A percentile compares a stretch with the other conserved stretches of the same genome.
Evolutionary conservation across 2,329 filamentous ascomycete species (phyloP).

Genomic region (Colletotrichum lindemuthianum): DNA sequence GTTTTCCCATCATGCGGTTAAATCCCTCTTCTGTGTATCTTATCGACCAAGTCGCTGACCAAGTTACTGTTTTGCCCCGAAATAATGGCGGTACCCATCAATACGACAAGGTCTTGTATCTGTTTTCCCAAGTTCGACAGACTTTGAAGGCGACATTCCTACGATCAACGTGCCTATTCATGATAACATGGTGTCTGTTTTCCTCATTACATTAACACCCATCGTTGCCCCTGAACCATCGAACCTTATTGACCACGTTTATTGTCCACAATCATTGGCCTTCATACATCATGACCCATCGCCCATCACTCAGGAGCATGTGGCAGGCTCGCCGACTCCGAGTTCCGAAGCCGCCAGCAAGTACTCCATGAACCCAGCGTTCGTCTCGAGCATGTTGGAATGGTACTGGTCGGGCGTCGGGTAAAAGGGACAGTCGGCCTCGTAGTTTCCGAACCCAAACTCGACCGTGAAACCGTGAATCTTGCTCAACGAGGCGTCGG

Average conservation of each 20-base stretch:
- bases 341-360: conserved; percentile 38
- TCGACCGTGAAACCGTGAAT: conserved; percentile 58
- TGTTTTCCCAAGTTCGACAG: no score
- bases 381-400: conserved; percentile 55
- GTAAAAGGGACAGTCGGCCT: conserved; percentile 55
- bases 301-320: conserved; percentile 1
- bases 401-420: conserved; percentile 55
- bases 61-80: no score
- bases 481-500: conserved; percentile 46
- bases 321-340: conserved; percentile 32
- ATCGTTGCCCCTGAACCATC: background rate
- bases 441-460: conserved; percentile 54
- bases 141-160: no score
- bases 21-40: no score
- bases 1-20: no score
- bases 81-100: no score
- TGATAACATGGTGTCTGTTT: no score
- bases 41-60: no score
- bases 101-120: no score
- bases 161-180: no score
- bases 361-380: conserved; percentile 60
- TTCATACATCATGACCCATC: background rate
- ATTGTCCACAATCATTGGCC: background rate
- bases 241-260: background rate
- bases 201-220: background rate